These are phyloP conservation scores for Pneumocystis canis DNA, from an alignment of 1,139 yeast genomes.

Conservation along the genomic window DNA sequence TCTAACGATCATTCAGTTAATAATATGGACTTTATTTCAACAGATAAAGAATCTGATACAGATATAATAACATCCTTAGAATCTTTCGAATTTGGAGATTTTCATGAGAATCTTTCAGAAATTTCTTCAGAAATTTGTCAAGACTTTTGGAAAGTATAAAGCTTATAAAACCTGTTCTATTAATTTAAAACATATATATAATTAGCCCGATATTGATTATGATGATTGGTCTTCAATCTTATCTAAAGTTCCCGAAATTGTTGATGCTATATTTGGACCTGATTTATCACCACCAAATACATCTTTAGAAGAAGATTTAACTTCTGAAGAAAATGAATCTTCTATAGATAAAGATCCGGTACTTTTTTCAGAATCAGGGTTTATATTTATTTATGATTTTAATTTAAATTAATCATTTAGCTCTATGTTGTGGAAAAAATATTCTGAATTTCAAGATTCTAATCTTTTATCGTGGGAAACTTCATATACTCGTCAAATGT, in stretches of 20 bases:
- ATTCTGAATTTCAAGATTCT: background rate
- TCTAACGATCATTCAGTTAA: background rate
- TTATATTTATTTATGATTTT: background rate
- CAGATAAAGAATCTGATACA: background rate
- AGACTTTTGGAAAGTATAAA: background rate
- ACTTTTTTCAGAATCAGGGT: background rate
- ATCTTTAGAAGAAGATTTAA: background rate
- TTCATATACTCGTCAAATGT: background rate
- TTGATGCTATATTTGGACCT: background rate
- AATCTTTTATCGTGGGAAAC: background rate
- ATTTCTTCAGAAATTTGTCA: background rate
- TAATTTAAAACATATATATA: background rate
- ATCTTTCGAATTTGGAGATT: background rate
- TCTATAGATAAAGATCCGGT: background rate
- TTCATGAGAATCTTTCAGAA: background rate
- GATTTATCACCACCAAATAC: background rate
- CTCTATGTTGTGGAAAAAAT: background rate
- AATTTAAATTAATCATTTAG: background rate
- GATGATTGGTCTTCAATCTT: background rate
- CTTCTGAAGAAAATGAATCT: background rate
- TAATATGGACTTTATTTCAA: background rate
- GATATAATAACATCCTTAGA: background rate
- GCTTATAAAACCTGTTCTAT: background rate
- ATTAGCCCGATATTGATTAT: background rate
- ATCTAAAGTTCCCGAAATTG: background rate